A percentile compares a stretch with the other conserved stretches of the same genome.
Conservation (phyloP, 1,284 basidiomycete species). For the Sanghuangporus weigelae region DNA sequence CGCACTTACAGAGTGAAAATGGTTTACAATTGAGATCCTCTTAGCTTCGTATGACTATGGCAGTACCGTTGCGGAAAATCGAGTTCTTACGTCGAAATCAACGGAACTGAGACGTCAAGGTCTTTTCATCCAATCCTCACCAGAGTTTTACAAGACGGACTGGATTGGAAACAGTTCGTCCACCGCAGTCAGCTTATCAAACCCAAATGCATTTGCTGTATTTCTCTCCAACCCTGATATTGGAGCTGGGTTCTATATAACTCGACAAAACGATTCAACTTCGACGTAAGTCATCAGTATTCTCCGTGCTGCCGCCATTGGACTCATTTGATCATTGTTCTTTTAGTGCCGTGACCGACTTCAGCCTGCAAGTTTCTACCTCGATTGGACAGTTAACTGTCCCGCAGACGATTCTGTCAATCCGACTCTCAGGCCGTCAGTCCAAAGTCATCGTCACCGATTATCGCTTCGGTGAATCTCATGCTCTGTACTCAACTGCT, state of each 20-base stretch:
- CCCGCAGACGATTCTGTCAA: conserved; percentile 44
- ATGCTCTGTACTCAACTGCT: conserved; percentile 21
- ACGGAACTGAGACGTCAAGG: conserved; percentile 71
- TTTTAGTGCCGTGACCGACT: conserved; percentile 40
- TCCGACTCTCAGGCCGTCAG: conserved; percentile 61
- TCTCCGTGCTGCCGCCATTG: neutral
- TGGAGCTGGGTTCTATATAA: conserved; percentile 61
- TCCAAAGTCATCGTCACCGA: conserved; percentile 47
- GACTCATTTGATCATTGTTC: neutral
- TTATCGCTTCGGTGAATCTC: conserved; percentile 30
- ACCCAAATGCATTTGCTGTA: conserved; percentile 52
- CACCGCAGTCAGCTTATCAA: conserved; percentile 43
- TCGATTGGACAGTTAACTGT: conserved; percentile 46
- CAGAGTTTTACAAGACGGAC: conserved; percentile 72
- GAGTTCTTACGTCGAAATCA: conserved; percentile 61
- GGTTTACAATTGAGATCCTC: neutral
- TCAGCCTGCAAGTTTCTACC: conserved; percentile 46
- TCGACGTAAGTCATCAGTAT: conserved; percentile 45
- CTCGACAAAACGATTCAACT: conserved; percentile 59
- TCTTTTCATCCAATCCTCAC: conserved; percentile 69
- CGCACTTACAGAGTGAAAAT: conserved; percentile 23
- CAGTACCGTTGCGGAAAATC: conserved; percentile 44
- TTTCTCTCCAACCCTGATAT: conserved; percentile 64
- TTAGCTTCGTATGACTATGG: conserved; percentile 26
- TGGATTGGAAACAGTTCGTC: conserved; percentile 55